Evolutionary conservation across 75 land plant species (phyloP).

Genomic region (Pinus tabuliformis): DNA sequence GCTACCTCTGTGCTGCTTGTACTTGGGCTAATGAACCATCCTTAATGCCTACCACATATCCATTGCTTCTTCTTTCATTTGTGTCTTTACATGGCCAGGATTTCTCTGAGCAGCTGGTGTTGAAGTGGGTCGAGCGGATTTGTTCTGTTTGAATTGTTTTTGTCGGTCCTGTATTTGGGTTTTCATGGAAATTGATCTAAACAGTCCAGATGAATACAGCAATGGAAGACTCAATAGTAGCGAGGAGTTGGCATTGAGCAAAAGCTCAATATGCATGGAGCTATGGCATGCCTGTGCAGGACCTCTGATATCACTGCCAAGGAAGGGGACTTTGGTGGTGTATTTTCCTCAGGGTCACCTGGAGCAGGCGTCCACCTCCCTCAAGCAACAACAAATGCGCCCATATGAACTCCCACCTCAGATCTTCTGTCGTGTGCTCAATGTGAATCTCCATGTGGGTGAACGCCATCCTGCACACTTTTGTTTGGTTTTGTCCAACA

Average conservation of each 20-base stretch:
- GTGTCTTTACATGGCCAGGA: slow-evolving; percentile 4
- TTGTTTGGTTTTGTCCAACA: neutral
- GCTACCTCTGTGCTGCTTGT: neutral
- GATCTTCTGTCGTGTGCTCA: slow-evolving; percentile 70
- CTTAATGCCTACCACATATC: neutral
- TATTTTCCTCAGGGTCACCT: slow-evolving; percentile 93
- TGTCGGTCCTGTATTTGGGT: neutral
- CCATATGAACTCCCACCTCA: slow-evolving; percentile 60
- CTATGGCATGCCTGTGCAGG: slow-evolving; percentile 96
- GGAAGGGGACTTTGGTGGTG: slow-evolving; percentile 64
- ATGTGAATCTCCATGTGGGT: slow-evolving; percentile 69
- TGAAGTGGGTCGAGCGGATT: slow-evolving; percentile 1
- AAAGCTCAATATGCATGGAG: slow-evolving; percentile 60
- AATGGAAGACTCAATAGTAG: slow-evolving; percentile 9
- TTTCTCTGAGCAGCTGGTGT: neutral
- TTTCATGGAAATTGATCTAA: slow-evolving; percentile 70
- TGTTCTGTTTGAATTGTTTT: neutral
- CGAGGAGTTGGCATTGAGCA: slow-evolving; percentile 16
- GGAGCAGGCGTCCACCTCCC: slow-evolving; percentile 39
- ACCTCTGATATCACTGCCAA: slow-evolving; percentile 70
- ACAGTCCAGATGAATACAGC: slow-evolving; percentile 31
- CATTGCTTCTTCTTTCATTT: too few species aligned
- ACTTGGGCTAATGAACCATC: neutral
- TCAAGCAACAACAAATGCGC: slow-evolving; percentile 10
- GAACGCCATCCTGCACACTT: neutral